Conservation (phyloP, 2,329 filamentous ascomycete species). For the Fusarium siculi region DNA sequence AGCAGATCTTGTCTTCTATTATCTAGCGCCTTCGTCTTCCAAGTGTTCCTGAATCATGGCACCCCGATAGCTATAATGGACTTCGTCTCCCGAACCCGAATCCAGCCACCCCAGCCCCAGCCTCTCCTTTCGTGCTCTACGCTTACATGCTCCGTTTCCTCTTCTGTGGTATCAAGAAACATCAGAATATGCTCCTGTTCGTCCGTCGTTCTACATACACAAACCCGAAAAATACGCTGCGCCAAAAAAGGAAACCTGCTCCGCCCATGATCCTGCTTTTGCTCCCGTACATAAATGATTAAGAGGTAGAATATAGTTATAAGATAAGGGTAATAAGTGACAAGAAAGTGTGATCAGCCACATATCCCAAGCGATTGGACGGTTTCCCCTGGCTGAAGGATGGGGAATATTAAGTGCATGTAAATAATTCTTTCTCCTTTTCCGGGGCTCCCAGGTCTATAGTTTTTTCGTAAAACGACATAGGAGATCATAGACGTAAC, state of each 20-base stretch:
- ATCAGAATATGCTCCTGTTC: conserved; percentile 13
- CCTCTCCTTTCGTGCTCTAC: conserved; percentile 8
- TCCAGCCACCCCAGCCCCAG: neutral
- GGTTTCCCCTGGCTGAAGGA: conserved; percentile 37
- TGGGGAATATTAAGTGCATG: conserved; percentile 44
- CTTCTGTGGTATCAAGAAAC: conserved; percentile 8
- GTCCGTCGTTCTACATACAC: conserved; percentile 24
- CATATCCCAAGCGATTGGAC: conserved; percentile 41
- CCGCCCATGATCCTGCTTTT: conserved; percentile 23
- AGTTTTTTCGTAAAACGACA: conserved; percentile 41
- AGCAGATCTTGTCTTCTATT: conserved; percentile 37
- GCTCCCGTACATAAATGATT: conserved; percentile 27
- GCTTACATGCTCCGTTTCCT: conserved; percentile 3
- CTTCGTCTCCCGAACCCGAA: neutral
- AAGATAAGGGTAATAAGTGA: conserved; percentile 34
- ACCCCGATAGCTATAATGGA: conserved; percentile 8
- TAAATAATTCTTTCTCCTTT: conserved; percentile 43
- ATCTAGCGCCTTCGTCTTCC: conserved; percentile 31
- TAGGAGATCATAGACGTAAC: conserved; percentile 43
- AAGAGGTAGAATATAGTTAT: conserved; percentile 31
- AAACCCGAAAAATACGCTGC: conserved; percentile 36
- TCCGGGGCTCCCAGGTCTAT: conserved; percentile 43
- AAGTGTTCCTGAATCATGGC: conserved; percentile 24
- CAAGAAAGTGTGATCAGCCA: conserved; percentile 38
- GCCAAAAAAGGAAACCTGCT: conserved; percentile 29